These are phyloP conservation scores for Nicotiana tomentosiformis DNA, from an alignment of 257 asterid genomes.

Conservation along the genomic window DNA sequence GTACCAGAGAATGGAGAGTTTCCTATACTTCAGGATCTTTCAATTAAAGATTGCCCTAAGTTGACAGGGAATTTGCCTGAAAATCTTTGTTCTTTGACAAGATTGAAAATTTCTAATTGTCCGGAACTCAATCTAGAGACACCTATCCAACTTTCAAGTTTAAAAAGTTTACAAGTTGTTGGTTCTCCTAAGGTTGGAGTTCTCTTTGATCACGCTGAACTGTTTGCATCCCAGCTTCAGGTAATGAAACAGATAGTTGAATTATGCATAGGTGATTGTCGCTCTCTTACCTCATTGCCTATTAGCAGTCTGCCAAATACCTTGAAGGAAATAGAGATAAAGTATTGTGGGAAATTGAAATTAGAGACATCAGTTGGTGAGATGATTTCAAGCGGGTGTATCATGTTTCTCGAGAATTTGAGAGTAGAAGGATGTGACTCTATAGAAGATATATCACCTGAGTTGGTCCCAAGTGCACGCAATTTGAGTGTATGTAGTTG, in stretches of 20 bases:
- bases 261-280: accelerated
- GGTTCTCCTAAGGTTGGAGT: neutral
- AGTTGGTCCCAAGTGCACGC: neutral
- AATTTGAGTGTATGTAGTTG: accelerated
- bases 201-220: neutral
- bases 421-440: accelerated
- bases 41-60: neutral
- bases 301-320: neutral
- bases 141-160: neutral
- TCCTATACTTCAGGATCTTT: neutral
- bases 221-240: neutral
- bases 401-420: too few species aligned
- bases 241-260: neutral
- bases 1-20: neutral
- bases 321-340: accelerated
- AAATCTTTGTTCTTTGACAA: neutral
- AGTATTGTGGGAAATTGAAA: neutral
- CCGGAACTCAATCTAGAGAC: neutral
- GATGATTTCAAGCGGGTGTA: neutral
- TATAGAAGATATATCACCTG: neutral
- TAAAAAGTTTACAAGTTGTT: neutral
- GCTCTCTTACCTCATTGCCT: neutral
- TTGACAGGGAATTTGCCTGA: neutral
- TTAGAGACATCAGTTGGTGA: neutral
- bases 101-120: neutral